A percentile compares a stretch with the other conserved stretches of the same genome.
phyloP scores from a whole-genome alignment of 192 early-diverging fungal genomes.

The Radiomyces spectabilis region DNA sequence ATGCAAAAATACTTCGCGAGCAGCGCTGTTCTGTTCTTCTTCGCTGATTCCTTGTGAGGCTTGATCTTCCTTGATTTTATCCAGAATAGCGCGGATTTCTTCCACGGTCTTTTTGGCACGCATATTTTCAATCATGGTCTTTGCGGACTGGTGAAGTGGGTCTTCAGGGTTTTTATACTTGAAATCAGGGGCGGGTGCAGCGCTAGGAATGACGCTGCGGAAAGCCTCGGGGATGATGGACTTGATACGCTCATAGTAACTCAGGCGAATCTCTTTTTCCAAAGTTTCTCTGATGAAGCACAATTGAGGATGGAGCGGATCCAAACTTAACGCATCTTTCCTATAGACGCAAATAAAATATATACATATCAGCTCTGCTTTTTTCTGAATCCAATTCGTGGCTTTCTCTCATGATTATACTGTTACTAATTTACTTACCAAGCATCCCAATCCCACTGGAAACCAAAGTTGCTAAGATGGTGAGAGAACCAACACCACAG shows the following conservation, averaged over 20 bases:
- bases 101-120: conserved; percentile 38
- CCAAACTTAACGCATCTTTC: conserved; percentile 43
- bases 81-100: conserved; percentile 33
- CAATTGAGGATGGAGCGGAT: conserved; percentile 45
- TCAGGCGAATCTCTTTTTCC: conserved; percentile 76
- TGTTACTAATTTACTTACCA: conserved; percentile 45
- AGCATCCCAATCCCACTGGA: conserved; percentile 80
- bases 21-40: conserved; percentile 44
- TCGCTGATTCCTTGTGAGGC: conserved; percentile 18
- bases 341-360: conserved; percentile 22
- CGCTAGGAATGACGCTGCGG: conserved; percentile 44
- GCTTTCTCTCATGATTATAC: not conserved
- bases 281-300: conserved; percentile 84
- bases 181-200: conserved; percentile 65
- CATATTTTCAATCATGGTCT: conserved; percentile 32
- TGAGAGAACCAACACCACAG: conserved; percentile 85
- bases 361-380: not conserved
- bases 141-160: conserved; percentile 32
- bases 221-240: conserved; percentile 66
- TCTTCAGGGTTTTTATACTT: conserved; percentile 53
- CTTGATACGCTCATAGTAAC: conserved; percentile 86
- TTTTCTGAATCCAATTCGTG: not conserved
- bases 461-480: conserved; percentile 91
- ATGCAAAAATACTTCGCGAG: conserved; percentile 70
- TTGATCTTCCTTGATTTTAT: conserved; percentile 33